Evolutionary conservation across 2,329 filamentous ascomycete species (phyloP).

Genomic region (Fusarium equiseti): DNA sequence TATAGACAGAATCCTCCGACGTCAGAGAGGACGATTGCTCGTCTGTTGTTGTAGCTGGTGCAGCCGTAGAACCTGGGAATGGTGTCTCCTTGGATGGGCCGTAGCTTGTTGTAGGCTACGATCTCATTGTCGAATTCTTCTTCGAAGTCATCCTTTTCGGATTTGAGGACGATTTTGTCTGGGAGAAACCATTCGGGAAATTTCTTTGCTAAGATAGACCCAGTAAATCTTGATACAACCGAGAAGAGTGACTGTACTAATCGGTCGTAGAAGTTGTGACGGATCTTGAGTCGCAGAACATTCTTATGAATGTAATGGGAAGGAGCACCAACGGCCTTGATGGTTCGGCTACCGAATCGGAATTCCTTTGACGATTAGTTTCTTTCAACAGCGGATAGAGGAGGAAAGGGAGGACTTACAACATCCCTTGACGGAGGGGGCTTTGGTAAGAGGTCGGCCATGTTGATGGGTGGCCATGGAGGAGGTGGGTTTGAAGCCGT

Average conservation of each 20-base stretch:
- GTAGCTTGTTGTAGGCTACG: background rate
- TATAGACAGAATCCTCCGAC: background rate
- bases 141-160: background rate
- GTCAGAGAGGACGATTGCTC: background rate
- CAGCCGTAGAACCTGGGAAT: background rate
- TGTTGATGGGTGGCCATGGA: background rate
- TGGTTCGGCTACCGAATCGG: background rate
- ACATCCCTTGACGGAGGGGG: background rate
- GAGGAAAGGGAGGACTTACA: background rate
- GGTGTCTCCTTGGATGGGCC: background rate
- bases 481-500: background rate
- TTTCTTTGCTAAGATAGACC: fast-evolving
- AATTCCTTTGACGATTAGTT: background rate
- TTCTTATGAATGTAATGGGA: fast-evolving
- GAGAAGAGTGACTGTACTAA: fast-evolving
- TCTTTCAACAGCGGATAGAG: background rate
- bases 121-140: background rate
- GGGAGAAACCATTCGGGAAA: background rate
- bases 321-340: background rate
- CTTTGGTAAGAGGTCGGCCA: background rate
- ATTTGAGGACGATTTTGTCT: background rate
- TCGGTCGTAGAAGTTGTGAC: background rate
- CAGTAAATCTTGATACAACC: fast-evolving
- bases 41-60: background rate
- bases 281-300: background rate